These are phyloP conservation scores for Rhizophagus prolifer DNA, from an alignment of 192 early-diverging fungal genomes.

Conservation along the genomic window DNA sequence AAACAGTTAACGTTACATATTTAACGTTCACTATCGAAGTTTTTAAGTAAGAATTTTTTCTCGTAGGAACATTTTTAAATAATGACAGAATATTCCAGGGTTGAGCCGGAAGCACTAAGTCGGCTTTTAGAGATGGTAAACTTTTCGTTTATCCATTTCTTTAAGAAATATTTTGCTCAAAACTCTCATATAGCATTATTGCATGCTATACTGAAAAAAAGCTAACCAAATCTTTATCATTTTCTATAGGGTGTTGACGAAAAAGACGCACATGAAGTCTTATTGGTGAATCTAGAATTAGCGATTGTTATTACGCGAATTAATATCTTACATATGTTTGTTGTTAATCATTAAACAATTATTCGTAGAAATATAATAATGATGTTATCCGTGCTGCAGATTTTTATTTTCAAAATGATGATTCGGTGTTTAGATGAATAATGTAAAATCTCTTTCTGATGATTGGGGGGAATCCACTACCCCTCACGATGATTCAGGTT, in stretches of 20 bases:
- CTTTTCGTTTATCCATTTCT: no score
- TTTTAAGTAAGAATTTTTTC: no score
- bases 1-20: neutral
- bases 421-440: neutral
- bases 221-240: neutral
- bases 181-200: no score
- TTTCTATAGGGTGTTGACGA: neutral
- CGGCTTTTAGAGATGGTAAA: neutral
- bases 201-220: neutral
- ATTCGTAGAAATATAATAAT: constrained; percentile 4
- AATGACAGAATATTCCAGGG: neutral
- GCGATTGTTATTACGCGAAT: neutral
- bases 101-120: neutral
- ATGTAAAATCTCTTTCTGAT: neutral
- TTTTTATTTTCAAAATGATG: neutral
- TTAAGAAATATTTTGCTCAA: no score
- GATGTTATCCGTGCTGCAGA: neutral
- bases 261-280: neutral
- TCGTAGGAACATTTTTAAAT: neutral
- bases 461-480: neutral
- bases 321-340: neutral
- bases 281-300: neutral
- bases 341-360: neutral
- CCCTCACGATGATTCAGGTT: neutral
- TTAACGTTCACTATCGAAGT: no score